These are phyloP conservation scores for Puccinia hordei DNA, from an alignment of 1,284 basidiomycete species.

Conservation along the genomic window DNA sequence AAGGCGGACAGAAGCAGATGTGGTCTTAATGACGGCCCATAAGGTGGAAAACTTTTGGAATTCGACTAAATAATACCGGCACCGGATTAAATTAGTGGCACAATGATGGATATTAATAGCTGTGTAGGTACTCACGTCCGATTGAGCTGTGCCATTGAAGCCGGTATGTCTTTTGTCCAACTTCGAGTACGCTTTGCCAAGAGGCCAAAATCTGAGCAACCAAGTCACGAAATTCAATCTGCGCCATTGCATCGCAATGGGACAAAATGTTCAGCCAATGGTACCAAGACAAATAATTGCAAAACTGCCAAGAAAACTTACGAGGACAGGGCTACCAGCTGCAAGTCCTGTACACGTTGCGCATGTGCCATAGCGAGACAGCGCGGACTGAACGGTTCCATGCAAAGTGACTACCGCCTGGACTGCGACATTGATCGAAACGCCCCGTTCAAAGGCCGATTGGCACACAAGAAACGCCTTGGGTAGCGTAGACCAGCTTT, in stretches of 20 bases:
- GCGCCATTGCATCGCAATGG: background rate
- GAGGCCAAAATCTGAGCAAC: background rate
- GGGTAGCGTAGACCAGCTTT: background rate
- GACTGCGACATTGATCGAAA: background rate
- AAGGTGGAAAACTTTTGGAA: background rate
- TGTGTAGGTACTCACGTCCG: background rate
- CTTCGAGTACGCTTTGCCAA: background rate
- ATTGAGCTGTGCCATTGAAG: background rate
- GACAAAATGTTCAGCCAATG: background rate
- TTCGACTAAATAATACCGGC: background rate
- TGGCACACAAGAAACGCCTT: background rate
- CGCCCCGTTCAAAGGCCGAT: background rate
- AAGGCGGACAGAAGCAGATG: background rate
- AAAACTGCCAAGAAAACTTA: background rate
- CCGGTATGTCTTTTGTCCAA: background rate
- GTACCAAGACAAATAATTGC: background rate
- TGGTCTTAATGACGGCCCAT: background rate
- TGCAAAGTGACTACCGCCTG: background rate
- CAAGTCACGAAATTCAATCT: background rate
- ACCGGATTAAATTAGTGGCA: too few species aligned
- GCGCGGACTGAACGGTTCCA: background rate
- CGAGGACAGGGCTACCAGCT: background rate
- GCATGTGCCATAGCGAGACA: background rate
- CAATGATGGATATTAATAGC: too few species aligned
- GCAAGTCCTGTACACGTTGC: background rate